Base-by-base conservation (phyloP, 139 green algal species). In the Nannochloris sp. region DNA sequence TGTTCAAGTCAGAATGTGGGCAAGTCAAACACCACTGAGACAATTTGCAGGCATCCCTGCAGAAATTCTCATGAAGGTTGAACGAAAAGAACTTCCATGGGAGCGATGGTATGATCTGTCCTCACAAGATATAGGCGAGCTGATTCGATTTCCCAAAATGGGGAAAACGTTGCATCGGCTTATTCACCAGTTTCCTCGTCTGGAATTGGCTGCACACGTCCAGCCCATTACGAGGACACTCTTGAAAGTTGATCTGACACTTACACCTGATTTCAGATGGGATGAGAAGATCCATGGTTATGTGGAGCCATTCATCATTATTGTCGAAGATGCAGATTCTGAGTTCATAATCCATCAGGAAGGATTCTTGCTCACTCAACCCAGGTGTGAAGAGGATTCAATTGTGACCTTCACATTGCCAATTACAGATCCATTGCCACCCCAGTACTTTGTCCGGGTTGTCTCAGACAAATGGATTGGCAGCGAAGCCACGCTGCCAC, bases 251-350 rank as follows among this genome's bases (percentile, higher is more conserved):
- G 93, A 98, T 82, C 81, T 99, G 53, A 95, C 84, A 44, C 85
- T 99, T 75, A 96, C 93, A 10, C 89, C 93, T 4, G 93, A 99
- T 79, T 99, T 98, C 72, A 77, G 87, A 60, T 97, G 91, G 91
- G 87, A 96, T 27, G 85, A 89, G 37, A 78, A 85, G 74, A 50
- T 97, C 31, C 93, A 98, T 73, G 88, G 90, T 36, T 84, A 74
- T 24, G 88, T 90, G 56, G 88, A 98, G 83, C 84, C 89, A 1
- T 98, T 97, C 76, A 95, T 90, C 86, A 87, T 99, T 65, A 58
- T 97, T 3, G 89, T 97, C 64, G 91, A 97, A 74, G 92, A 98
- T 78, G 57, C 57, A 15, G 78, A 85, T 69, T 62, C 37, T 3
- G 91, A 98, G 78, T 69, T 68, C 55, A 76, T 98, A 44, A 81